These are phyloP conservation scores for Zygotorulaspora chibaensis DNA, from an alignment of 805 yeast species.

Conservation along the genomic window DNA sequence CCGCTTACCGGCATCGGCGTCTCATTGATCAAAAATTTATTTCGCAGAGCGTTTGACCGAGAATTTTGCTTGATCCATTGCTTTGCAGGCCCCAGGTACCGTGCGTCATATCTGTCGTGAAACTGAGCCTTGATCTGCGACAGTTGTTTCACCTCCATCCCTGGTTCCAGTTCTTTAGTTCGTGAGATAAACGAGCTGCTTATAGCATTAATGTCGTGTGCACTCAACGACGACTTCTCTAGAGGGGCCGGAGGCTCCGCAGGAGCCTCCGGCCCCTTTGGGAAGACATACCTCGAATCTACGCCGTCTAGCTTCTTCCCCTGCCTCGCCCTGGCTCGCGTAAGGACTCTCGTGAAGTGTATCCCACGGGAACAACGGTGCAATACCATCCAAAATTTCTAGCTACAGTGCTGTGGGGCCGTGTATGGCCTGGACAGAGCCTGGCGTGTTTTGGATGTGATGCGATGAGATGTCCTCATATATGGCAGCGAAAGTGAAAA, in stretches of 20 bases:
- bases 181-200: conserved; percentile 21
- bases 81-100: conserved; percentile 26
- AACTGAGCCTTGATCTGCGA: conserved; percentile 20
- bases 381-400: neutral
- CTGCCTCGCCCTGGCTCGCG: neutral
- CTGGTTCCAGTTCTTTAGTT: conserved; percentile 29
- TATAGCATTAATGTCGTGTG: conserved; percentile 16
- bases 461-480: no score
- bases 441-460: no score
- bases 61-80: conserved; percentile 19
- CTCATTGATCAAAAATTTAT: neutral
- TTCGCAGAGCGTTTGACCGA: neutral
- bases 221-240: neutral
- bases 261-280: conserved; percentile 1
- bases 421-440: no score
- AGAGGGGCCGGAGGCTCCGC: neutral
- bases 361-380: conserved; percentile 3
- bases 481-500: no score
- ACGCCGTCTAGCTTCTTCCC: neutral
- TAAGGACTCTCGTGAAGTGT: conserved; percentile 1
- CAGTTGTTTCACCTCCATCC: conserved; percentile 24
- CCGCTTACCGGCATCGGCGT: neutral
- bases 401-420: neutral
- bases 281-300: neutral
- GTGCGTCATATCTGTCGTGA: conserved; percentile 16